phyloP scores from a whole-genome alignment of 192 early-diverging fungal genomes.

The Phycomyces blakesleeanus region DNA sequence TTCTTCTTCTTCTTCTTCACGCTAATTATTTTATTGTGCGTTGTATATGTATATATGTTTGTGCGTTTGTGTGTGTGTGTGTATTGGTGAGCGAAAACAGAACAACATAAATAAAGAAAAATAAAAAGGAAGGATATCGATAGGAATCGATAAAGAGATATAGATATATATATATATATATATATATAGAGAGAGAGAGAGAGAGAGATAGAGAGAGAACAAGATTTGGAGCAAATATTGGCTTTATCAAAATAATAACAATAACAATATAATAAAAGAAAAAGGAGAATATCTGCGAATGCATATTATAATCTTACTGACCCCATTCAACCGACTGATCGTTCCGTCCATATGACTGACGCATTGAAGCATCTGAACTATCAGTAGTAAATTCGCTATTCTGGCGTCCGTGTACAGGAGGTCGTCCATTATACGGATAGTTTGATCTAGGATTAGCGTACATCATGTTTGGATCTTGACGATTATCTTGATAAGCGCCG shows the following conservation, averaged over 20 bases:
- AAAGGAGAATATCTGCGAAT: not conserved
- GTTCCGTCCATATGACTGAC: not conserved
- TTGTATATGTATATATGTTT: too few relatives aligned
- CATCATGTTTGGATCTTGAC: not conserved
- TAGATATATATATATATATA: too few relatives aligned
- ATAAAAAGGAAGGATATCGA: too few relatives aligned
- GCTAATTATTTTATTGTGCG: conserved; percentile 1
- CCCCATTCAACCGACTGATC: not conserved
- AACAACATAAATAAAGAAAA: too few relatives aligned
- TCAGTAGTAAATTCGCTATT: not conserved
- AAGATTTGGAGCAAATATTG: too few relatives aligned
- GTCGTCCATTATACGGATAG: not conserved
- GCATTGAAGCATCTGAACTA: not conserved
- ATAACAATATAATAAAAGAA: not conserved
- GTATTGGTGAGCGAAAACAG: too few relatives aligned
- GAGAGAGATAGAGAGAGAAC: too few relatives aligned
- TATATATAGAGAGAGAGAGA: too few relatives aligned
- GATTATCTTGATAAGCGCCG: not conserved
- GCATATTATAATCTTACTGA: conserved; percentile 1
- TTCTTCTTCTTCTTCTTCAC: too few relatives aligned
- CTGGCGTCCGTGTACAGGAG: not conserved
- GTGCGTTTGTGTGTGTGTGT: too few relatives aligned
- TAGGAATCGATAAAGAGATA: too few relatives aligned
- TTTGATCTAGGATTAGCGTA: not conserved
- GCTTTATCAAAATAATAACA: not conserved